Evolutionary conservation across 306 rosid genomes (phyloP), one percentile per base, ranked within the genome.

Genomic region (Acacia confusa): DNA sequence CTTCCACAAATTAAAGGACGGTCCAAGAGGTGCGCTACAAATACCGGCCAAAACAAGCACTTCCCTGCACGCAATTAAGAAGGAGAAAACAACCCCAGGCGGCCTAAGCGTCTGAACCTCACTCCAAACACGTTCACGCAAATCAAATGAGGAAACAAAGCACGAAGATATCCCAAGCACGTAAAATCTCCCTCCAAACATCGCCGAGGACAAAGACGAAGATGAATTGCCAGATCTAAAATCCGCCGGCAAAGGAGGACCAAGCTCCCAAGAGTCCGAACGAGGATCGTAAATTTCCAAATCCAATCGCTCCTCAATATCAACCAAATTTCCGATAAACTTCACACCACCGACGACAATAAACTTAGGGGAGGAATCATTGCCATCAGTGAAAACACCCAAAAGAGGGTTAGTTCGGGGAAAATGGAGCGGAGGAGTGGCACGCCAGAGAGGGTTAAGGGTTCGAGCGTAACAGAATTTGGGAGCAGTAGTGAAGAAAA

Each of bases 321-420:
- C 97, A 38, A 94, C 93, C 17, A 91, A 76, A 66, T 92, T 93
- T 13, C 97, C 94, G 9, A 91, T 87, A 78, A 92, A 91, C 73
- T 89, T 83, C n/a, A 94, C 97, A 0, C 97, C 98, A 6, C 92
- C 97, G 17, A 88, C 97, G 36, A 94, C 87, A 8, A 92, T 84
- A 83, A 92, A 94, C 17, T 70, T 84, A 0, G 83, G 79, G 9
- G 53, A 10, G 19, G 61, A 10, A 45, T n/a, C 25, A 12, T 58
- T 50, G 0, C 20, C 67, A n/a, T 65, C 70, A 16, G 25, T 19
- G 85, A 89, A 90, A 50, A 91, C 97, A 32, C 89, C 94, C n/a
- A 94, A 22, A 6, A 94, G 97, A 40, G 97, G 97, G 84, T 94
- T 92, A 24, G 84, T 83, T 1, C 97, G 88, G 4, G 98, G 89